Percentiles rank a stretch among this genome's conserved stretches.
These are phyloP conservation scores for Biancaea sappan DNA, from an alignment of 306 rosid genomes.

Conservation along the genomic window DNA sequence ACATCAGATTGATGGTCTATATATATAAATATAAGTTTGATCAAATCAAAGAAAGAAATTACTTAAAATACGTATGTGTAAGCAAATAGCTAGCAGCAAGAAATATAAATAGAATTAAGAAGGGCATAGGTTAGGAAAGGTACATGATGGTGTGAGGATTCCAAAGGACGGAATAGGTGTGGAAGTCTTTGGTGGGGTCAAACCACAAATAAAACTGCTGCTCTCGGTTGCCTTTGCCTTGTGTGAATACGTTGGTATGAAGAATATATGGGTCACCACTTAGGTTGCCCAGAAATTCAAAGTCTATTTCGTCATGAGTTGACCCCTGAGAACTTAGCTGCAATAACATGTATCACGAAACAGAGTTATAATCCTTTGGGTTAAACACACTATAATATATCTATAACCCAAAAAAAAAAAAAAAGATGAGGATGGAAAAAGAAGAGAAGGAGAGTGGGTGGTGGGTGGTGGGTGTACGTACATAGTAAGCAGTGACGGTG, in stretches of 20 bases:
- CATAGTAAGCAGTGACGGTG: constrained; percentile 62
- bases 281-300: constrained; percentile 68
- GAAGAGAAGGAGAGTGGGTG: too few species aligned
- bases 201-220: constrained; percentile 72
- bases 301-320: constrained; percentile 65
- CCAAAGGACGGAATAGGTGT: constrained; percentile 72
- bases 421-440: too few species aligned
- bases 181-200: constrained; percentile 73
- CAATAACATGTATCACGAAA: neutral
- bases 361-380: too few species aligned
- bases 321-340: constrained; percentile 61
- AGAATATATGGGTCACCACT: constrained; percentile 70
- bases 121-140: neutral
- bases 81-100: too few species aligned
- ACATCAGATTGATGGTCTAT: too few species aligned
- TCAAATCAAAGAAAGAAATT: too few species aligned
- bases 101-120: constrained; percentile 4
- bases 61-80: too few species aligned
- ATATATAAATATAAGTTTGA: too few species aligned
- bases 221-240: constrained; percentile 66
- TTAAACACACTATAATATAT: too few species aligned
- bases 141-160: constrained; percentile 70
- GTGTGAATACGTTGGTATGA: constrained; percentile 57
- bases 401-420: too few species aligned
- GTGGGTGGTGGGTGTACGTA: constrained; percentile 10